Percentiles rank a stretch among this genome's conserved stretches.
phyloP scores from a whole-genome alignment of 2,329 filamentous ascomycete species.

The Pseudophaeomoniella oleicola region DNA sequence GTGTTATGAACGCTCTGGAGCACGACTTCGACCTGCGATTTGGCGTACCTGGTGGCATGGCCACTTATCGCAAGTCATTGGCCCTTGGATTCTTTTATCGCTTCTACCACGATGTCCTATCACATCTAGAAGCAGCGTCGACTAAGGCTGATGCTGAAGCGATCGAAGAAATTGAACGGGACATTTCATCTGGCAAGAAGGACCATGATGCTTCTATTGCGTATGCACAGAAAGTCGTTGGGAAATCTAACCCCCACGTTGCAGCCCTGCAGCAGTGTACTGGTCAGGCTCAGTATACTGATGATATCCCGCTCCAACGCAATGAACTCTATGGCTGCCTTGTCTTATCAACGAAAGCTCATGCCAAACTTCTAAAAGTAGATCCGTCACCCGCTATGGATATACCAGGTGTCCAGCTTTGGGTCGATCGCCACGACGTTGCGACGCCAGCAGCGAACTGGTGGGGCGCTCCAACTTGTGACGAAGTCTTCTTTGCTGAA shows the following conservation, averaged over 20 bases:
- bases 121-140: constrained; percentile 35
- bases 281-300: constrained; percentile 89
- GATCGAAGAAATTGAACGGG: constrained; percentile 70
- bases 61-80: constrained; percentile 81
- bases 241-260: constrained; percentile 73
- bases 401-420: constrained; percentile 71
- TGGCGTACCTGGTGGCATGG: constrained; percentile 92
- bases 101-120: constrained; percentile 82
- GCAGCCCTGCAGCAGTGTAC: constrained; percentile 88
- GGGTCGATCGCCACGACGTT: constrained; percentile 70
- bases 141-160: constrained; percentile 45
- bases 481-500: constrained; percentile 86
- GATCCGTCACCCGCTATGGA: constrained; percentile 64
- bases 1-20: constrained; percentile 77
- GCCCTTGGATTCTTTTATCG: constrained; percentile 92
- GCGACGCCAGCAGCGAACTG: constrained; percentile 68
- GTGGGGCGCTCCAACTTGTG: constrained; percentile 73
- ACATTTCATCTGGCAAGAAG: constrained; percentile 65
- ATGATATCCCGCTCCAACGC: constrained; percentile 74
- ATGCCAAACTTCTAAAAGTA: constrained; percentile 68
- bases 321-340: constrained; percentile 84
- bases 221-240: constrained; percentile 70
- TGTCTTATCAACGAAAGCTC: constrained; percentile 75
- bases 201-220: constrained; percentile 61
- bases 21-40: constrained; percentile 79